A percentile compares a stretch with the other conserved stretches of the same genome.
Conservation (phyloP, 2,329 filamentous ascomycete genomes). For the Xylariomycetidae sp. region DNA sequence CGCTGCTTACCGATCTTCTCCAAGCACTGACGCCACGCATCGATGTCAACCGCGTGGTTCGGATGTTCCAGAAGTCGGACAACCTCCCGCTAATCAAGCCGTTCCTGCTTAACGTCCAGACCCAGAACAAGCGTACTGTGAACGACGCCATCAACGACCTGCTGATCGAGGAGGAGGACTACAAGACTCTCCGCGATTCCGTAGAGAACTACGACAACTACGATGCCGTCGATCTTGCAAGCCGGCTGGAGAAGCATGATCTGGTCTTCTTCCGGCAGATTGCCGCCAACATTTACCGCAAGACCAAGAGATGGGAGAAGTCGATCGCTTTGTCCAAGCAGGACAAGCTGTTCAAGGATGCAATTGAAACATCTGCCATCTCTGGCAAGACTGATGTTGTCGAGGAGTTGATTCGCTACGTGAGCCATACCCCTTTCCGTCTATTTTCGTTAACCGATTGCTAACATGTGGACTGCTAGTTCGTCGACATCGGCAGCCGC, state of each 20-base stretch:
- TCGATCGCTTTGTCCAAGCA: conserved; percentile 97
- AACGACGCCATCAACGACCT: conserved; percentile 98
- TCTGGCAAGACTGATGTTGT: conserved; percentile 88
- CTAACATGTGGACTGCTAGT: conserved; percentile 58
- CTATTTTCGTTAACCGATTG: not conserved
- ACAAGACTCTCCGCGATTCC: conserved; percentile 96
- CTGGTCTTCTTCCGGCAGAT: conserved; percentile 99
- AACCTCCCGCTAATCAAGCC: conserved; percentile 98
- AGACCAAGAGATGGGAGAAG: conserved; percentile 99
- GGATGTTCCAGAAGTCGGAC: conserved; percentile 98
- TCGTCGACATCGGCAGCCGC: conserved; percentile 97
- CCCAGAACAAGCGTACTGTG: conserved; percentile 96
- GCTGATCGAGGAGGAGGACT: conserved; percentile 96
- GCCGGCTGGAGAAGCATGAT: conserved; percentile 93
- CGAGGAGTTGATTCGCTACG: conserved; percentile 91
- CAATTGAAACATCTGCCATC: conserved; percentile 93
- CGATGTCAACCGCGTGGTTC: conserved; percentile 97
- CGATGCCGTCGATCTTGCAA: conserved; percentile 85
- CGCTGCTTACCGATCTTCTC: conserved; percentile 89
- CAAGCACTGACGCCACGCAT: conserved; percentile 88
- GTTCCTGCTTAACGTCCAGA: conserved; percentile 92
- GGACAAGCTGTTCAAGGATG: conserved; percentile 99
- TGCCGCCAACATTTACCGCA: conserved; percentile 95
- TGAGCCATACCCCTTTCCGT: conserved; percentile 51
- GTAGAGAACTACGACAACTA: conserved; percentile 99